Evolutionary conservation across 805 yeast species (phyloP).

Genomic region (Monosporozyma aquatica): DNA sequence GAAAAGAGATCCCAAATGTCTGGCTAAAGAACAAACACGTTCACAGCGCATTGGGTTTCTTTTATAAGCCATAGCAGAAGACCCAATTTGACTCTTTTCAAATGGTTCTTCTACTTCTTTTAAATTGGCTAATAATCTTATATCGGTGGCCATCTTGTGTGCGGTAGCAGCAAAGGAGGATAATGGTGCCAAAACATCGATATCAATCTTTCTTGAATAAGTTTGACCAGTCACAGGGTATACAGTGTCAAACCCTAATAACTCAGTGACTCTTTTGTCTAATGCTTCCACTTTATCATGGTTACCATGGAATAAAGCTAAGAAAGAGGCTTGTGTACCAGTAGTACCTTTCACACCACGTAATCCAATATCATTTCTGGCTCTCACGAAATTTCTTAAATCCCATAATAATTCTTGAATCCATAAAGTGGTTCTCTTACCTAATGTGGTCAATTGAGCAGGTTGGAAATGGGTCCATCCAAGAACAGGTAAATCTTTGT

Average conservation of each 20-base stretch:
- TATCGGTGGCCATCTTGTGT: conserved; percentile 96
- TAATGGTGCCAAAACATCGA: conserved; percentile 85
- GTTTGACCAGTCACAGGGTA: conserved; percentile 99
- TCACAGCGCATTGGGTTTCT: conserved; percentile 99
- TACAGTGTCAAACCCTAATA: conserved; percentile 87
- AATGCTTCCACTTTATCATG: conserved; percentile 92
- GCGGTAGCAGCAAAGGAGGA: conserved; percentile 93
- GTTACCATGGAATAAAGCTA: conserved; percentile 90
- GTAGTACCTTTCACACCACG: conserved; percentile 99
- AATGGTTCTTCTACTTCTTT: conserved; percentile 98
- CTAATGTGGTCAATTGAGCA: conserved; percentile 96
- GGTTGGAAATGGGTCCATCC: conserved; percentile 99
- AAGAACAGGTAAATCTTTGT: conserved; percentile 91
- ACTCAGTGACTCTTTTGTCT: conserved; percentile 85
- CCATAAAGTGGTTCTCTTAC: conserved; percentile 97
- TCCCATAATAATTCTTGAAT: conserved; percentile 97
- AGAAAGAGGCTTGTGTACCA: conserved; percentile 96
- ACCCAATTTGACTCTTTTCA: conserved; percentile 96
- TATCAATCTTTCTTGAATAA: conserved; percentile 96
- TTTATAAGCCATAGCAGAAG: conserved; percentile 98
- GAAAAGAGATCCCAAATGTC: conserved; percentile 87
- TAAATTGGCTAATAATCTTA: conserved; percentile 89
- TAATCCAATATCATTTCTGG: conserved; percentile 90
- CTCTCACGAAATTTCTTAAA: conserved; percentile 88
- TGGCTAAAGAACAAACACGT: conserved; percentile 95